Evolutionary conservation across 2,329 filamentous ascomycete genomes (phyloP).

Genomic region (Phoma sp.): DNA sequence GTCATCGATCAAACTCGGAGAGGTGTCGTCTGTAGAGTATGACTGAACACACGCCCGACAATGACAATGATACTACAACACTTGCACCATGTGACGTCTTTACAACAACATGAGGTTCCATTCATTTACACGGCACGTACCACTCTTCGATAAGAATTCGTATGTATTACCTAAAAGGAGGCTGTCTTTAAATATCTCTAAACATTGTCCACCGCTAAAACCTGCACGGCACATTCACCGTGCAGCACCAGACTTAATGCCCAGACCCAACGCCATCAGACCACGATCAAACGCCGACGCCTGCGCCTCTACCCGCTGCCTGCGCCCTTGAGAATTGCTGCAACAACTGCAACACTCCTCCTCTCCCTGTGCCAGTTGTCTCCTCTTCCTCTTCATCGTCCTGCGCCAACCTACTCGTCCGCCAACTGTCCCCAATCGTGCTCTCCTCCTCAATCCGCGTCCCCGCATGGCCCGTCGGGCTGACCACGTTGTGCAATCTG

Average conservation of each 20-base stretch:
- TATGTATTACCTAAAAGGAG: too few species aligned
- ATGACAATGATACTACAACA: constrained; percentile 42
- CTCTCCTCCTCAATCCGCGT: constrained; percentile 58
- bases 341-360: constrained; percentile 68
- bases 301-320: constrained; percentile 54
- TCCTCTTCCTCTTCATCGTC: constrained; percentile 58
- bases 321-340: constrained; percentile 71
- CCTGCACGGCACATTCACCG: neutral
- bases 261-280: neutral
- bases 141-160: too few species aligned
- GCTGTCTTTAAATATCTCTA: too few species aligned
- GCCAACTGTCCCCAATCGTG: constrained; percentile 67
- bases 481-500: constrained; percentile 31
- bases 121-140: too few species aligned
- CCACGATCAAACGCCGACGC: constrained; percentile 35
- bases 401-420: constrained; percentile 49
- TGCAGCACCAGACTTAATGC: neutral
- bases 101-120: too few species aligned
- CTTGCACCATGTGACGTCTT: neutral
- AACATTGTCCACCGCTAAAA: too few species aligned
- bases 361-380: constrained; percentile 50
- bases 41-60: constrained; percentile 38
- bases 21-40: constrained; percentile 36
- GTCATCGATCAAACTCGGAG: constrained; percentile 43
- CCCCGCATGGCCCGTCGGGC: constrained; percentile 14